These are phyloP conservation scores for Prinsepia uniflora DNA, from an alignment of 306 rosid species.

Conservation along the genomic window DNA sequence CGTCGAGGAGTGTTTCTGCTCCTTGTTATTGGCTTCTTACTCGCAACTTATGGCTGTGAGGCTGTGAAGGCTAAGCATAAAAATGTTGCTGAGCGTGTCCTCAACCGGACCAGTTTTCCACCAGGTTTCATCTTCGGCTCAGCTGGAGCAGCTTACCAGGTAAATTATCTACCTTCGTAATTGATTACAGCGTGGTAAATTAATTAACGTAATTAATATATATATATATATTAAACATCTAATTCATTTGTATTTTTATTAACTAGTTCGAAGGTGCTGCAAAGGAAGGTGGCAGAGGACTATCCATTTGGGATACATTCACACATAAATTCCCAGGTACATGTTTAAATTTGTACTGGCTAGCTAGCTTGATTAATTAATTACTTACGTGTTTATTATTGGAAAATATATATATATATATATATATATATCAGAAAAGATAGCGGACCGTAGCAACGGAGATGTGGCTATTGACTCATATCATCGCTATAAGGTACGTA, in stretches of 20 bases:
- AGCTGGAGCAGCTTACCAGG: conserved; percentile 8
- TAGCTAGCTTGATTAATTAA: not conserved
- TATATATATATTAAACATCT: no score
- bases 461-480: conserved; percentile 54
- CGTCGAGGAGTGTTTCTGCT: no score
- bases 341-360: no score
- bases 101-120: not conserved
- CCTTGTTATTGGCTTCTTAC: no score
- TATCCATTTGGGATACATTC: conserved; percentile 57
- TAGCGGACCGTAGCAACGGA: conserved; percentile 47
- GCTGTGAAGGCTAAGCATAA: no score
- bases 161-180: not conserved
- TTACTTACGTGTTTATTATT: not conserved
- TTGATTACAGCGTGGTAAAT: no score
- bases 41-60: no score
- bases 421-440: conserved; percentile 31
- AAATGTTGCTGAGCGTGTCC: not conserved
- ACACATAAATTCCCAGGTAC: conserved; percentile 39
- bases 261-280: conserved; percentile 53
- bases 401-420: no score
- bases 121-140: not conserved
- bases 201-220: no score
- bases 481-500: conserved; percentile 58
- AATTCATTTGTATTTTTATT: not conserved
- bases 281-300: conserved; percentile 40